These are phyloP conservation scores for Neohortaea acidophila DNA, from an alignment of 495 filamentous ascomycete species.

Conservation along the genomic window DNA sequence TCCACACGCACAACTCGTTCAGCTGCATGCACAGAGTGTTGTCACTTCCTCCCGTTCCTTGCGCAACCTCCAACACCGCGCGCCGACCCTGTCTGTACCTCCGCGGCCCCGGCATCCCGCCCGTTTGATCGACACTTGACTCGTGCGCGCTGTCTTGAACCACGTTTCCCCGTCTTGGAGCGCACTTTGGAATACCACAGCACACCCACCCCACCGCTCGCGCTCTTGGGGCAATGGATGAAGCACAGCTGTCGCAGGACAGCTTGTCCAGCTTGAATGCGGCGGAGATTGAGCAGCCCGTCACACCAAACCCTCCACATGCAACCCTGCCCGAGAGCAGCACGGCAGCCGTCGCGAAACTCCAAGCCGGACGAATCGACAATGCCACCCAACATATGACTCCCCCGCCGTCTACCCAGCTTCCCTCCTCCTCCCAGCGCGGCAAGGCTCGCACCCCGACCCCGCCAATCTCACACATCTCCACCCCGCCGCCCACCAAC, in stretches of 20 bases:
- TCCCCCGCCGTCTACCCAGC: conserved; percentile 16
- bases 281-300: conserved; percentile 1
- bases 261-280: conserved; percentile 2
- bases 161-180: too few species aligned
- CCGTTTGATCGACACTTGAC: too few species aligned
- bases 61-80: too few species aligned
- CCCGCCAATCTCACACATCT: conserved; percentile 18
- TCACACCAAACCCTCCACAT: conserved; percentile 12
- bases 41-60: too few species aligned
- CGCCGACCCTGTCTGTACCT: too few species aligned
- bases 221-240: too few species aligned
- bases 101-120: too few species aligned
- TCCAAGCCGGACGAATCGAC: conserved; percentile 2
- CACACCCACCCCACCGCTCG: not conserved
- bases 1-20: too few species aligned
- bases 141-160: too few species aligned
- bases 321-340: conserved; percentile 5
- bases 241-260: conserved; percentile 4
- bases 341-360: conserved; percentile 1
- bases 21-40: too few species aligned
- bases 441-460: conserved; percentile 14
- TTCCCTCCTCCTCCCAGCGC: conserved; percentile 3
- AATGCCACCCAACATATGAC: conserved; percentile 13
- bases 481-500: conserved; percentile 20
- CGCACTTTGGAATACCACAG: too few species aligned